These are phyloP conservation scores for Trametes coccinea DNA, from an alignment of 768 basidiomycete genomes.

Conservation along the genomic window DNA sequence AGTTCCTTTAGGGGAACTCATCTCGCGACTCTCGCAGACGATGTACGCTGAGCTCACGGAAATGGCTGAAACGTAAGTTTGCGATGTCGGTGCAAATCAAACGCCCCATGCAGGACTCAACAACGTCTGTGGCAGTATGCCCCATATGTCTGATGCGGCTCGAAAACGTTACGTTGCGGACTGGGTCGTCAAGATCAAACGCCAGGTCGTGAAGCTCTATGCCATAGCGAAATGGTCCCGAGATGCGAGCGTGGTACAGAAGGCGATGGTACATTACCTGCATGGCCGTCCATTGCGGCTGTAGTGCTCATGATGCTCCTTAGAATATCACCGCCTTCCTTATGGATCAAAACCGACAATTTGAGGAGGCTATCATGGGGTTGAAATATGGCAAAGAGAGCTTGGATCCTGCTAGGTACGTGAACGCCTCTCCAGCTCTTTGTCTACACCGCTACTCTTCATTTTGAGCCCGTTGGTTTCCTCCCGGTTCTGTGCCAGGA, in stretches of 20 bases:
- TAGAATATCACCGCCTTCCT: constrained; percentile 89
- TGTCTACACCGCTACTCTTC: too few species aligned
- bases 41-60: constrained; percentile 84
- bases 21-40: constrained; percentile 75
- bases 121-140: constrained; percentile 42
- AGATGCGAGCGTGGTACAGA: constrained; percentile 81
- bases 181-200: constrained; percentile 88
- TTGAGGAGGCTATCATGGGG: constrained; percentile 65
- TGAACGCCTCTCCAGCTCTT: too few species aligned
- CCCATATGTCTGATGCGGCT: constrained; percentile 78
- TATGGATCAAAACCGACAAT: constrained; percentile 81
- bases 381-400: constrained; percentile 67
- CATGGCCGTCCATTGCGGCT: too few species aligned
- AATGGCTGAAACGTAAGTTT: constrained; percentile 79
- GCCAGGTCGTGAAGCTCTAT: constrained; percentile 87
- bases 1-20: constrained; percentile 67
- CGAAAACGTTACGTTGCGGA: constrained; percentile 83
- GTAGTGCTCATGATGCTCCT: background rate
- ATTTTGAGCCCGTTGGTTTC: too few species aligned
- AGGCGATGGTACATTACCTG: constrained; percentile 66
- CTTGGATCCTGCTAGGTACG: constrained; percentile 77
- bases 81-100: background rate
- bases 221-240: constrained; percentile 86
- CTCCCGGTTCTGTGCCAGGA: too few species aligned
- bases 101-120: background rate